Base-by-base conservation (phyloP, 2,329 filamentous ascomycete species). In the Magnaporthiopsis rhizophila region DNA sequence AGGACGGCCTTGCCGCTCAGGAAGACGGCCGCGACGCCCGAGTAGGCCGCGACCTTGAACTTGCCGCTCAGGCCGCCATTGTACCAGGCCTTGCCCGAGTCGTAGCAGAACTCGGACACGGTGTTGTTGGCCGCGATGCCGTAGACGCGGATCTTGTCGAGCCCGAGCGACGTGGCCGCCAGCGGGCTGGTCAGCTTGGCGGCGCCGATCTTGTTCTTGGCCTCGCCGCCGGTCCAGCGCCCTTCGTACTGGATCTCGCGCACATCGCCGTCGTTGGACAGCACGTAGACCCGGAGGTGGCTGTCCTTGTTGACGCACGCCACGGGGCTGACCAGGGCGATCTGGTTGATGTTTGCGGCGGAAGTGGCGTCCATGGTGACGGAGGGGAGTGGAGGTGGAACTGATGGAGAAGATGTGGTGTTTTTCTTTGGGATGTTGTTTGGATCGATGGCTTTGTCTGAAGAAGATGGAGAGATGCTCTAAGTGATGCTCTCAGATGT, bases 221-320 rank as follows among this genome's bases (percentile, higher is more conserved):
- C 26, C 45, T 21, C 26, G 50, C 65, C 61, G 34, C 65, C 65
- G 34, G 8, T 32, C 64, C 58, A 62, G 28, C 13, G 11, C 6
- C 50, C 57, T 24, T 62, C 26, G 58, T 56, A 64, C 50, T 62
- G 58, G 26, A 28, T 53, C 62, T 67, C 65, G 34, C 64, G 65
- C 58, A 66, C 58, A 59, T 63, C 65, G 53, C 66, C 66, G 57
- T 65, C 64, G 21, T 58, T 57, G 34, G 64, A 64, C 9, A 59
- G 62, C 18, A 57, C 53, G 64, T 67, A 67, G 26, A 67, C 26
- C 34, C 66, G 65, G 45, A 66, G 61, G 61, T 62, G 60, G 26
- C 62, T 32, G 50, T 60, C 62, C 45, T 62, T 57, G 65, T 66
- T 66, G 24, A 66, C 64, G 36, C 60, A 60, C 13, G 65, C 66